These are phyloP conservation scores for Pilaira anomala DNA, from an alignment of 192 early-diverging fungal genomes.

Conservation along the genomic window DNA sequence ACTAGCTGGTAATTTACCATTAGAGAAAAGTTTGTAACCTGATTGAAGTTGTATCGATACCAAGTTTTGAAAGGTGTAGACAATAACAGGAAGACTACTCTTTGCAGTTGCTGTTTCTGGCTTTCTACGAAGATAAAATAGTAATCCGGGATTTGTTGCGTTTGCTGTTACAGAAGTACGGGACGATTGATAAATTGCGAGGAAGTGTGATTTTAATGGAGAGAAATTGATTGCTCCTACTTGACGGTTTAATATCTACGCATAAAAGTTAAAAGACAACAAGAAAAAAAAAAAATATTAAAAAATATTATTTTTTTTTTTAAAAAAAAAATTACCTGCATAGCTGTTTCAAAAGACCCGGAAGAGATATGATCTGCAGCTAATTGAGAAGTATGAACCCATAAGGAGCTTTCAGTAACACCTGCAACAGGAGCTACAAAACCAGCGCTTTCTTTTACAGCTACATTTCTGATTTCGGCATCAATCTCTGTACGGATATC, in stretches of 20 bases:
- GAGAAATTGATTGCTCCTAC: constrained; percentile 89
- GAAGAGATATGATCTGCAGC: constrained; percentile 94
- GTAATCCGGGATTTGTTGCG: constrained; percentile 55
- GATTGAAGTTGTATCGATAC: constrained; percentile 73
- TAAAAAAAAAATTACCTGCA: constrained; percentile 67
- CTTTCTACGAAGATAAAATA: constrained; percentile 68
- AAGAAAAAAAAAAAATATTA: constrained; percentile 9
- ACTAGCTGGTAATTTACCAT: constrained; percentile 80
- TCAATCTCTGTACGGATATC: constrained; percentile 69
- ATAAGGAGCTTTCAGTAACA: constrained; percentile 63
- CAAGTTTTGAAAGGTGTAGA: constrained; percentile 55
- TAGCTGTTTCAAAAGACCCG: constrained; percentile 92
- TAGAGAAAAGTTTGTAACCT: constrained; percentile 76
- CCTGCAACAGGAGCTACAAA: constrained; percentile 79
- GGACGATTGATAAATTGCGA: constrained; percentile 81
- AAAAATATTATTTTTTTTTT: background rate
- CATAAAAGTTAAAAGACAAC: background rate
- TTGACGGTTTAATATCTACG: constrained; percentile 82
- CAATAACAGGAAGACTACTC: constrained; percentile 56
- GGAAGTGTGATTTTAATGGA: constrained; percentile 84
- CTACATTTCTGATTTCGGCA: constrained; percentile 56
- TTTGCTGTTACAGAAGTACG: constrained; percentile 59
- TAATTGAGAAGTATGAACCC: constrained; percentile 82
- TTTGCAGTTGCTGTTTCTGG: constrained; percentile 50
- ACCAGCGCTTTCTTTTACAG: constrained; percentile 48